Base-by-base conservation (phyloP, 306 rosid genomes). In the Vigna radiata region DNA sequence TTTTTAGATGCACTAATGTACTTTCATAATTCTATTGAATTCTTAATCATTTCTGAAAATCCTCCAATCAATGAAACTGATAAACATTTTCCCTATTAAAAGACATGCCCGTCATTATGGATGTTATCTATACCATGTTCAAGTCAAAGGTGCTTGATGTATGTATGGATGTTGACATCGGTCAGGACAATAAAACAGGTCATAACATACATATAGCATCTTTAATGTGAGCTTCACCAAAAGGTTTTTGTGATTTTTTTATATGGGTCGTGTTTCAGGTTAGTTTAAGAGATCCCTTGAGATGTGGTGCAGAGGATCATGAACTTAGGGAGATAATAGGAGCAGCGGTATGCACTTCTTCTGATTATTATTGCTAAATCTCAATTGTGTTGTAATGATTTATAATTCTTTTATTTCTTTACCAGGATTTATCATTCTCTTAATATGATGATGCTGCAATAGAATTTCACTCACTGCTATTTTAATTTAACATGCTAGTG, bases 281-380 rank as follows among this genome's bases (percentile, higher is more conserved):
- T 80, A 90, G 96, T 86, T 87, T 95, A 87, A 92, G 96, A 81
- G 97, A 92, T 83, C 98, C 98, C 50, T 79, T 95, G 75, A 90
- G 96, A 53, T 16, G 33, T 0, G 97, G 96, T 59, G 96, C 89
- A 39, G 88, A 90, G 44, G 96, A 95, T 85, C 73, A 82, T 3
- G 93, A 85, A 68, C 96, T 95, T 12, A 79, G 80, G 74, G 89
- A 89, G 85, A 86, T 95, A 74, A 95, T 90, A 33, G 89, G 87
- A 44, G 93, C 93, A 52, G 98, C 96, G 87, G 97, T 94, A 90
- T 66, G 90, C 39, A 63, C 41, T 52, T 83, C 47, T 60, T 83
- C 47, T 56, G 2, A 54, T 16, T 68, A 69, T 54, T 49, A 54
- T 15, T 64, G 65, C 67, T 7, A 21, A 70, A 76, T 54, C 78